Conservation (phyloP, 192 early-diverging fungal species). For the Podila clonocystis region DNA sequence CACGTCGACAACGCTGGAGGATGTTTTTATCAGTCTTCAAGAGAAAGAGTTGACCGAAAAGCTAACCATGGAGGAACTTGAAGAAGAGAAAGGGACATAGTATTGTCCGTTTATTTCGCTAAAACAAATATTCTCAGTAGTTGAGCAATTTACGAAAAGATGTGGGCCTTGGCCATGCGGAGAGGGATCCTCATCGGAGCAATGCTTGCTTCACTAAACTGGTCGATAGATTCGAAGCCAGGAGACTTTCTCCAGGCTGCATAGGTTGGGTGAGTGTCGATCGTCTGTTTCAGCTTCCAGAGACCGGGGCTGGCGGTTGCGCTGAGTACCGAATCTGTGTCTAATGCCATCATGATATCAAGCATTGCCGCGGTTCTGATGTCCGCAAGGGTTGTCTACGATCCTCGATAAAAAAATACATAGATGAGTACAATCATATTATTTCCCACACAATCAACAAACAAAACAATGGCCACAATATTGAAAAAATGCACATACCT, state of each 20-base stretch:
- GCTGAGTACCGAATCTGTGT: not conserved
- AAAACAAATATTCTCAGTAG: too few relatives aligned
- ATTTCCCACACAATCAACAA: not conserved
- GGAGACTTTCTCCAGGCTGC: conserved; percentile 7
- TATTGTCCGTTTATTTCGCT: too few relatives aligned
- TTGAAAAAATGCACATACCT: not conserved
- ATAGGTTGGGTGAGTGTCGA: conserved; percentile 1
- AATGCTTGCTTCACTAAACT: too few relatives aligned
- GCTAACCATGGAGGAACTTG: too few relatives aligned
- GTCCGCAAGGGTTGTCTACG: conserved; percentile 3
- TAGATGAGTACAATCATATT: not conserved
- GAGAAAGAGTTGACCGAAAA: not conserved
- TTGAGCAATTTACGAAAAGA: too few relatives aligned
- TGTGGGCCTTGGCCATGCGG: too few relatives aligned
- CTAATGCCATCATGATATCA: conserved; percentile 1
- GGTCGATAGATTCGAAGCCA: too few relatives aligned
- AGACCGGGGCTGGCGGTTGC: not conserved
- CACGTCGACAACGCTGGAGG: not conserved
- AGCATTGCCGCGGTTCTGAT: not conserved
- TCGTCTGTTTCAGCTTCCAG: conserved; percentile 6
- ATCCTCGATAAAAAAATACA: not conserved
- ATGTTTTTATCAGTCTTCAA: not conserved
- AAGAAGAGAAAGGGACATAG: too few relatives aligned
- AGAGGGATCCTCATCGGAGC: too few relatives aligned
- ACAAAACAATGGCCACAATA: not conserved